Evolutionary conservation across 306 rosid genomes (phyloP).

Genomic region (Vigna radiata): DNA sequence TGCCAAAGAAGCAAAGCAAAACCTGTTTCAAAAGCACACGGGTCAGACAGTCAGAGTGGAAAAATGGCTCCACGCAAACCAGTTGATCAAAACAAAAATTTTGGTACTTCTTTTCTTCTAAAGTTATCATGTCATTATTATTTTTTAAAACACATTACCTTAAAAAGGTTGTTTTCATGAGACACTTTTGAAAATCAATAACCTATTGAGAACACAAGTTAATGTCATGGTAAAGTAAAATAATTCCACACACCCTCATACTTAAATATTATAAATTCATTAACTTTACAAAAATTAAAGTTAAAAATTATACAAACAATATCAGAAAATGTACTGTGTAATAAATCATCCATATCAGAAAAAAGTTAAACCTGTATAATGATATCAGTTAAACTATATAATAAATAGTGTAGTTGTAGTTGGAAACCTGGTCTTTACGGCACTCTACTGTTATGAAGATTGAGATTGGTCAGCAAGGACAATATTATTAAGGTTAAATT

Average conservation of each 20-base stretch:
- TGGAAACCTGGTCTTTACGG: conserved; percentile 12
- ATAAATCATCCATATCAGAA: too few relatives aligned
- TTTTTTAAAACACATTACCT: not conserved
- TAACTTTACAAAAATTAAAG: too few relatives aligned
- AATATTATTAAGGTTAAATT: conserved; percentile 28
- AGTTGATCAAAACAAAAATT: conserved; percentile 31
- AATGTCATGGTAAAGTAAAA: too few relatives aligned
- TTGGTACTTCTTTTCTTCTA: conserved; percentile 35
- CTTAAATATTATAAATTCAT: too few relatives aligned
- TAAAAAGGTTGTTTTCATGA: conserved; percentile 11
- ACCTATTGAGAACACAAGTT: not conserved
- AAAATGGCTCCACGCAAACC: conserved; percentile 47
- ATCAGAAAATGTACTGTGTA: too few relatives aligned
- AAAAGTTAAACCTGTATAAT: too few relatives aligned
- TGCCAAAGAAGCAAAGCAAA: conserved; percentile 44
- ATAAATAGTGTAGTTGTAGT: not conserved
- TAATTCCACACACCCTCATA: too few relatives aligned
- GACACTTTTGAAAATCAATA: not conserved
- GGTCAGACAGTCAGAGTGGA: conserved; percentile 31
- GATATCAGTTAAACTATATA: not conserved
- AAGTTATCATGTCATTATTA: conserved; percentile 26
- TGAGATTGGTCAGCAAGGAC: not conserved
- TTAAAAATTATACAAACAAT: too few relatives aligned
- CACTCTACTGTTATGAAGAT: conserved; percentile 1
- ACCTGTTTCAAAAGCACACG: conserved; percentile 42